Base-by-base conservation (phyloP, 306 rosid species). In the Biancaea sappan region DNA sequence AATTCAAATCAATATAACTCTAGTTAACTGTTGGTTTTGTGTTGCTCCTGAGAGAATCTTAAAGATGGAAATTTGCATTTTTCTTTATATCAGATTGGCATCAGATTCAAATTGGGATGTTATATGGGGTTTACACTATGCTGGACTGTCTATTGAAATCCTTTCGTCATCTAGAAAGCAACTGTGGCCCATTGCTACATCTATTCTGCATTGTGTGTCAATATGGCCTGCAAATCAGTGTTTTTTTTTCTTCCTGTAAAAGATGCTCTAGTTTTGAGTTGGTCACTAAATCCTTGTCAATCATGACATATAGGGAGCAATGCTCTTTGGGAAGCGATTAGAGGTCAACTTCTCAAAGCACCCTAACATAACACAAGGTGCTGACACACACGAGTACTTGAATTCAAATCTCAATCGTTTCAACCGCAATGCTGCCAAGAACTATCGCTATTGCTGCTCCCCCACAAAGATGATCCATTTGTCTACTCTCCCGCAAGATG, bases 341-440 rank as follows among this genome's bases (percentile, higher is more conserved):
- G 99, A 95, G 83, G 99, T 95, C 59, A 95, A 95, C 88, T 95
- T 84, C 81, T 95, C 99, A 10, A 95, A 95, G 87, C 88, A 88
- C 84, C 80, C 98, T 1, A 90, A 83, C 79, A 95, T 95, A 63
- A 92, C 88, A 32, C 99, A 95, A 81, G 98, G 99, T 80, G 88
- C 97, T 7, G 99, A 95, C 31, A 90, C 99, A 16, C 97, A 85
- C 0, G 99, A 95, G 79, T 95, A 92, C 43, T 19, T 81, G 58
- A 95, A 90, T 79, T 92, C 99, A 52, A 92, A 92, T 81, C 99
- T 95, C 81, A 95, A 95, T 64, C 98, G 98, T 19, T 95, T 95
- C 85, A 92, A 95, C 71, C 99, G 99, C 0, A 95, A 95, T 69
- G 99, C 99, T 66, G 98, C 97, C 19, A 95, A 95, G 82, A 95